Percentiles rank a stretch among this genome's conserved stretches.
These are phyloP conservation scores for Podila minutissima DNA, from an alignment of 192 early-diverging fungal genomes.

Conservation along the genomic window DNA sequence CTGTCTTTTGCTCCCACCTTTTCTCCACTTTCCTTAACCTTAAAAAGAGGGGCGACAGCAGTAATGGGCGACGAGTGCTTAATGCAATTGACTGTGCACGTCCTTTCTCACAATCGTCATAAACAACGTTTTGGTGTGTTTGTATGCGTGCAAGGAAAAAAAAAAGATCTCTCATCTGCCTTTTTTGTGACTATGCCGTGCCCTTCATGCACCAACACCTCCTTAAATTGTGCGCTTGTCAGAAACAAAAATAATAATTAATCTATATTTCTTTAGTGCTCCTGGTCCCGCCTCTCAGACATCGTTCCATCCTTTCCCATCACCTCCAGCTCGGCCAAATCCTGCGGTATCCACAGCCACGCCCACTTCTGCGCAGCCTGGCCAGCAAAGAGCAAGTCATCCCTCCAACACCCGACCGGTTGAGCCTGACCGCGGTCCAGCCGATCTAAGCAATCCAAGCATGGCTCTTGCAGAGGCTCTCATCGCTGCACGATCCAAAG, in stretches of 20 bases:
- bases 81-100: not conserved
- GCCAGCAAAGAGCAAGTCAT: conserved; percentile 12
- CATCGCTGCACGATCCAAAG: conserved; percentile 36
- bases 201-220: conserved; percentile 4
- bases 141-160: not conserved
- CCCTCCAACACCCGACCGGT: conserved; percentile 11
- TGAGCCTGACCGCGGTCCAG: conserved; percentile 44
- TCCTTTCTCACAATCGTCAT: not conserved
- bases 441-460: conserved; percentile 47
- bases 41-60: not conserved
- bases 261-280: not conserved
- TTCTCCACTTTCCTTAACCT: not conserved
- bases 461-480: conserved; percentile 41
- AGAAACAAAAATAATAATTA: not conserved
- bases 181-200: no score
- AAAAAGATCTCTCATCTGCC: no score
- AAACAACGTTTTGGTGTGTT: not conserved
- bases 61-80: not conserved
- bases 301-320: conserved; percentile 45
- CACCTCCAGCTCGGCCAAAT: conserved; percentile 27
- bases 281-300: conserved; percentile 5
- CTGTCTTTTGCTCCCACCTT: not conserved
- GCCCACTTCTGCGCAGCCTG: not conserved
- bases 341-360: conserved; percentile 4
- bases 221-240: not conserved